Evolutionary conservation across 192 early-diverging fungal species (phyloP).

Genomic region (Gamsiella multidivaricata): DNA sequence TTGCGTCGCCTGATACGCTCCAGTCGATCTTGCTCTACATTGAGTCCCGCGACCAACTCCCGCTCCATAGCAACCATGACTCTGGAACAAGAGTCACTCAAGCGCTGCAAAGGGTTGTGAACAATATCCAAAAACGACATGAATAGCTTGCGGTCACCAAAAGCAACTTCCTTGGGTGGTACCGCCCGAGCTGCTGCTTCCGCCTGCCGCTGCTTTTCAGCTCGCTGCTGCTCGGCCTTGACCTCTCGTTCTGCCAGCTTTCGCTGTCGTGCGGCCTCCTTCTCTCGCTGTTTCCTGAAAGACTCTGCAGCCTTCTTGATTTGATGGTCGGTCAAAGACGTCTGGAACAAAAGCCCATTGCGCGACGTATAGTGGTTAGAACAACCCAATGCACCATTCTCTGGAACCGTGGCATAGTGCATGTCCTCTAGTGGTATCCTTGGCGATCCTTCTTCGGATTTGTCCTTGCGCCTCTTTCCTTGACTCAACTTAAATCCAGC

Average conservation of each 20-base stretch:
- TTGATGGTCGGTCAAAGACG: constrained; percentile 19
- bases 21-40: constrained; percentile 46
- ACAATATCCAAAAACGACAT: constrained; percentile 62
- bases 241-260: constrained; percentile 21
- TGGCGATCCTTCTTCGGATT: neutral
- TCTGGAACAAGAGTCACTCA: constrained; percentile 52
- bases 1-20: constrained; percentile 45
- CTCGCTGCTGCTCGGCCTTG: constrained; percentile 9
- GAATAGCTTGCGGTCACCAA: constrained; percentile 59
- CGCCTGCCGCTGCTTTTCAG: constrained; percentile 20
- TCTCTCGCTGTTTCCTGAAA: constrained; percentile 19
- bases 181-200: constrained; percentile 21
- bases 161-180: constrained; percentile 57
- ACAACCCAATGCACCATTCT: neutral
- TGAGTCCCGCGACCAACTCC: constrained; percentile 38
- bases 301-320: constrained; percentile 32
- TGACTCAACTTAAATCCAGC: constrained; percentile 28
- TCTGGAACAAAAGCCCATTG: neutral
- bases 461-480: constrained; percentile 6
- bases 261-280: constrained; percentile 14
- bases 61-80: constrained; percentile 48
- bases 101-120: constrained; percentile 58
- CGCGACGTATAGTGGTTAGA: neutral
- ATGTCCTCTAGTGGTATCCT: neutral
- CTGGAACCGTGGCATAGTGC: constrained; percentile 19